Conservation (phyloP, 2,329 filamentous ascomycete species). For the Cladosporium sp. region DNA sequence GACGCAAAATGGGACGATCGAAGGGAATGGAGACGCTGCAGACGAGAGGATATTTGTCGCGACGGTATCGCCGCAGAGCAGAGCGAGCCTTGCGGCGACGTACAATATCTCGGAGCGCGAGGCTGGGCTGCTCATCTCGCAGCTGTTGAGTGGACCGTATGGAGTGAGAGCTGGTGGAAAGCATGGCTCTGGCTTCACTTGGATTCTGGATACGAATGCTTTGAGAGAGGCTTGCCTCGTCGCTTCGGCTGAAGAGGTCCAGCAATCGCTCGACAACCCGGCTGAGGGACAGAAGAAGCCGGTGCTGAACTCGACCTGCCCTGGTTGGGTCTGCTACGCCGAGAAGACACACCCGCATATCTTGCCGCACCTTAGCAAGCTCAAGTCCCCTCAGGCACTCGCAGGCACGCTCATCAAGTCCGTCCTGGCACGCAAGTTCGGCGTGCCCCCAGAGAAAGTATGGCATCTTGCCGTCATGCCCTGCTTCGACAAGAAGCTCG, state of each 20-base stretch:
- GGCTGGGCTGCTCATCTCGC: conserved; percentile 75
- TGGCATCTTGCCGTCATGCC: conserved; percentile 98
- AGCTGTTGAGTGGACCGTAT: conserved; percentile 64
- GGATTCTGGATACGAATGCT: conserved; percentile 84
- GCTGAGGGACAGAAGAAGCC: conserved; percentile 49
- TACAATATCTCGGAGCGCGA: conserved; percentile 67
- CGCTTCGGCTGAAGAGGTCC: conserved; percentile 43
- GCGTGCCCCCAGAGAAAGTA: conserved; percentile 69
- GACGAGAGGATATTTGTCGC: conserved; percentile 79
- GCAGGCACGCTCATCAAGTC: conserved; percentile 88
- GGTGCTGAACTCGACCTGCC: conserved; percentile 82
- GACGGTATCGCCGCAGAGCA: conserved; percentile 84
- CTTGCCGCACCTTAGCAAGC: conserved; percentile 77
- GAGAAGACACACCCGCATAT: conserved; percentile 97
- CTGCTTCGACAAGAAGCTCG: conserved; percentile 98
- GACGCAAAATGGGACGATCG: conserved; percentile 10
- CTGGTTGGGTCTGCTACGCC: conserved; percentile 97
- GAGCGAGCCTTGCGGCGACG: conserved; percentile 81
- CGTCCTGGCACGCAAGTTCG: conserved; percentile 64
- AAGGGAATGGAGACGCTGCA: conserved; percentile 11
- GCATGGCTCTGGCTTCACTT: conserved; percentile 71
- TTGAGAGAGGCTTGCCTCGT: conserved; percentile 79
- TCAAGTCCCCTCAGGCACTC: conserved; percentile 92
- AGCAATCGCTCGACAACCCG: conserved; percentile 29
- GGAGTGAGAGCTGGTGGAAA: conserved; percentile 66